Evolutionary conservation across 1,284 basidiomycete genomes (phyloP), one percentile per base, ranked within the genome.

Genomic region (Austroboletus novae-zelandiae): DNA sequence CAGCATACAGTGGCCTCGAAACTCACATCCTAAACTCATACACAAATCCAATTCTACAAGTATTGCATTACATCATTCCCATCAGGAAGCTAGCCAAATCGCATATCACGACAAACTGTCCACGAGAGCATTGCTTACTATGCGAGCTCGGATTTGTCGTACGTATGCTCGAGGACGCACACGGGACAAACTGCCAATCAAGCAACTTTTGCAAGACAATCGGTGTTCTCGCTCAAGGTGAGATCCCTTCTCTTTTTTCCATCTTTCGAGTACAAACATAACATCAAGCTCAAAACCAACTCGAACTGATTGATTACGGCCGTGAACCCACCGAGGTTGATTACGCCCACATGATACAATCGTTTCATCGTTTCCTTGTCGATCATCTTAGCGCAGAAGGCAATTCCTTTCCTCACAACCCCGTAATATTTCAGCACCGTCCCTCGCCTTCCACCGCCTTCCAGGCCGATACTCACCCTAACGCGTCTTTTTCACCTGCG

Each of bases 11-110:
- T 52, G 97, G 97, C 5, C 78, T 99, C 44, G 97, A 99, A 71
- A 98, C 96, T 1, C 94, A 99, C 66, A 98, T 99, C 54, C 77
- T 91, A 47, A 97, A 98, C 69, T 98, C 94, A 17, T 99, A 99
- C 71, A 97, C 96, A 25, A 99, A 99, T 65, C 77, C 94, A 1
- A 71, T 98, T 23, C 73, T 99, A 1, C 96, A 99, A 68, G 84
- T 89, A 4, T 80, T 99, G 69, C 91, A 97, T 66, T 96, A 94
- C 67, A 81, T 81, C 25, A 61, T 73, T 30, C 91, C 95, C 0
- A 81, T 98, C 40, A 81, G 94, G 31, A 77, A 73, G 15, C 74
- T 97, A 35, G 94, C 94, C 14, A 94, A 91, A 69, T 91, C 91
- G 0, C 97, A 99, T 65, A 94, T 94, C 56, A 86, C 89, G 2